Evolutionary conservation across 2,329 filamentous ascomycete species (phyloP).

Genomic region (Aspergillus sp.): DNA sequence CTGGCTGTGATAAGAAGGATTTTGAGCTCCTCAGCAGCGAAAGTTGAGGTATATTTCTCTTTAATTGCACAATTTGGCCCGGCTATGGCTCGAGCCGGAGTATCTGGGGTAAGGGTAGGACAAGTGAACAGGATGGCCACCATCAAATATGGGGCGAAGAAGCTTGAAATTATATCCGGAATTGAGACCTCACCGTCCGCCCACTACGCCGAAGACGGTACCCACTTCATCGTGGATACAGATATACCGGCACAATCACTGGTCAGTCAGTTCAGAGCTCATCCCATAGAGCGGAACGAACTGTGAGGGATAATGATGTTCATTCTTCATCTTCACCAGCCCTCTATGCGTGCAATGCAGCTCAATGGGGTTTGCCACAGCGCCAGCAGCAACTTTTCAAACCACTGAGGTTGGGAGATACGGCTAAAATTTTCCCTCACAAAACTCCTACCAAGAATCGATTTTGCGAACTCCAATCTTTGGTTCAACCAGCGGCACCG

Average conservation of each 20-base stretch:
- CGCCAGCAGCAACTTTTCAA: neutral
- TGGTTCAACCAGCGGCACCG: constrained; percentile 1
- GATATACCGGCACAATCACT: neutral
- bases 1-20: too few relatives aligned
- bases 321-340: neutral
- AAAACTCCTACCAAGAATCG: neutral
- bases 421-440: neutral
- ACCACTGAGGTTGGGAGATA: neutral
- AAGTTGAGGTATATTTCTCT: neutral
- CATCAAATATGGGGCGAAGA: constrained; percentile 6
- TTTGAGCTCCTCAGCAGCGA: neutral
- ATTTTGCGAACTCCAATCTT: neutral
- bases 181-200: constrained; percentile 1
- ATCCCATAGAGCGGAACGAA: neutral
- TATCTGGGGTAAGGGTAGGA: neutral
- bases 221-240: constrained; percentile 1
- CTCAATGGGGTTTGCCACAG: neutral
- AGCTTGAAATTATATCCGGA: constrained; percentile 13
- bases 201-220: constrained; percentile 2
- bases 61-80: neutral
- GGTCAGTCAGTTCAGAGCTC: neutral
- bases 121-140: neutral
- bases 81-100: neutral
- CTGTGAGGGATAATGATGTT: neutral
- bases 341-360: neutral